phyloP scores from a whole-genome alignment of 345 rosid genomes.

The Populus tremula region DNA sequence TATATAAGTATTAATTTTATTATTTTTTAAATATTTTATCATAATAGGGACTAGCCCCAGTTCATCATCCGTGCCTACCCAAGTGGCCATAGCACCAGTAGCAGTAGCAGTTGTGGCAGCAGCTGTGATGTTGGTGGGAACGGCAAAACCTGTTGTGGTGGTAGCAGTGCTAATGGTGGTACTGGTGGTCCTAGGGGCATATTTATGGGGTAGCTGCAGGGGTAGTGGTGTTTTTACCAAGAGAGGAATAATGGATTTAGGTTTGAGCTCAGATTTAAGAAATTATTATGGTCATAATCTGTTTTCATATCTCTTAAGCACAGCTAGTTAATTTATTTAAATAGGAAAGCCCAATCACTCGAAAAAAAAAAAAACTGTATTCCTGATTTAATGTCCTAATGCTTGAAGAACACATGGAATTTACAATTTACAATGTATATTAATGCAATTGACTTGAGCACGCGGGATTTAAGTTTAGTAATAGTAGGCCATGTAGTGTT shows the following conservation, averaged over 20 bases:
- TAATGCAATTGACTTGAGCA: too few relatives aligned
- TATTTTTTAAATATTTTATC: slow-evolving; percentile 60
- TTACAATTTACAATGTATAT: too few relatives aligned
- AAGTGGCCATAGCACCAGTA: slow-evolving; percentile 67
- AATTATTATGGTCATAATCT: slow-evolving; percentile 9
- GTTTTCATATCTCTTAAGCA: slow-evolving; percentile 11
- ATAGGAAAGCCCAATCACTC: background rate
- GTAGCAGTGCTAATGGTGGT: slow-evolving; percentile 55
- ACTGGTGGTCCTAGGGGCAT: slow-evolving; percentile 64
- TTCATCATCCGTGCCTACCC: slow-evolving; percentile 74
- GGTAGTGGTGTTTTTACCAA: slow-evolving; percentile 72
- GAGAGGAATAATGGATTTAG: slow-evolving; percentile 55
- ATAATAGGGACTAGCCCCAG: slow-evolving; percentile 86
- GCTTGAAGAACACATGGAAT: too few relatives aligned
- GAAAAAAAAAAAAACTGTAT: too few relatives aligned
- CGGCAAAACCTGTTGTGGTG: slow-evolving; percentile 61
- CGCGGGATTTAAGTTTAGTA: too few relatives aligned
- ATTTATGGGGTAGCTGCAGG: slow-evolving; percentile 73
- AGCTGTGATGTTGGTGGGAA: slow-evolving; percentile 67
- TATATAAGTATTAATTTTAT: slow-evolving; percentile 18
- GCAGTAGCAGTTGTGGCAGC: slow-evolving; percentile 77
- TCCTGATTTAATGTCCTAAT: too few relatives aligned
- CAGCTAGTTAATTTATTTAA: background rate
- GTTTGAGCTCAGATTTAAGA: slow-evolving; percentile 41
- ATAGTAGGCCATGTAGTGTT: too few relatives aligned